Evolutionary conservation across 2,329 filamentous ascomycete genomes (phyloP), one percentile per base, ranked within the genome.

Genomic region (Xylaria sp.): DNA sequence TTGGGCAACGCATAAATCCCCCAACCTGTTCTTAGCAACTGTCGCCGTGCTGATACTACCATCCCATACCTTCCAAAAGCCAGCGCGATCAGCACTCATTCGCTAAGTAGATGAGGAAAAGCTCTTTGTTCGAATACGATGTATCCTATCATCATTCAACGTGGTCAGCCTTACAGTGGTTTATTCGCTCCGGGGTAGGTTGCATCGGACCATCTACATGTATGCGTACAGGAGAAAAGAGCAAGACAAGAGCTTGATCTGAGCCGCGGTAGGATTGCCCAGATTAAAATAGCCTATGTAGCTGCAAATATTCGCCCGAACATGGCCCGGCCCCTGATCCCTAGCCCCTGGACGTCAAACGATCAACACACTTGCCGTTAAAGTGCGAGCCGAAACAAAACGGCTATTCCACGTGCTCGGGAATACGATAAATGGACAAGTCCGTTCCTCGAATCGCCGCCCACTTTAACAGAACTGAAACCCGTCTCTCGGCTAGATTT

Each of bases 1-100:
- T 74, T 72, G 1, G 69, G 72, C 57, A 68, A 65, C 51, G 69
- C 71, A 73, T 73, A 64, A 64, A 68, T 47, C 42, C 63, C 57
- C 65, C 47, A 57, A 65, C 54, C 64, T 44, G 57, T 59, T 61
- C 36, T 50, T 55, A 62, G 58, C 42, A 61, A 11, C 25, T 17
- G 50, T 64, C 58, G 54, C 54, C 47, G 60, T 29, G 25, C 25
- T 15, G 4, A 51, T 53, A 57, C 51, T 6, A 50, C 59, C 42
- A 15, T 25, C 36, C 38, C 29, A 44, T 20, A 42, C 45, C 59
- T 51, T 22, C 50, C 49, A 17, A 36, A 38, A 56, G 49, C 25
- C 42, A 31, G 27, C 25, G 49, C 27, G 47, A 66, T 63, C 57
- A 36, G 20, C 56, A 13, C 15, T 13, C 39, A 29, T 58, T 22